Evolutionary conservation across 306 rosid species (phyloP), one percentile per base, ranked within the genome.

Genomic region (Fagus sylvatica): DNA sequence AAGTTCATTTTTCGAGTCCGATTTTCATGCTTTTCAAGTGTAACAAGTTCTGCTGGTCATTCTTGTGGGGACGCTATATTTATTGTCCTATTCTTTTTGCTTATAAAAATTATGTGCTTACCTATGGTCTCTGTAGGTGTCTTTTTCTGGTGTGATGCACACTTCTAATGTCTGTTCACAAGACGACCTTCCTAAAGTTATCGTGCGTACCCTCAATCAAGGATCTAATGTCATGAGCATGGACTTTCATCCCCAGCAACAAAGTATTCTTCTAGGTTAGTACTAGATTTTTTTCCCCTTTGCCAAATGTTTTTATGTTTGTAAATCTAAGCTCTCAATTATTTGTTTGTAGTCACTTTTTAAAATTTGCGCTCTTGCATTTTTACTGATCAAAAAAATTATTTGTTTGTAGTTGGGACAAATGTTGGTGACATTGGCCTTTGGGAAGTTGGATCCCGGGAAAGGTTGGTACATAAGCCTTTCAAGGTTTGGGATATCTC

Each of bases 351-450:
- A 84, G 88, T 80, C 28, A 22, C 28, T 22, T 22, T 22, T 22
- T 22, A 22, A 22, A 22, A 22, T 22, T 22, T 22, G 28, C 28
- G 28, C 28, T 22, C 28, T 22, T 22, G 28, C 28, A 22, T 22
- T 22, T 22, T 22, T 22, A 22, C 28, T 22, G 28, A 22, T 22
- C 28, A 22, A 22, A 22, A 22, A 22, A 1, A 41, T 56, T 53
- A 33, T 54, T 70, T 80, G 34, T 77, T 74, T 80, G 73, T 72
- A 84, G 88, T 80, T 19, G 85, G 88, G 71, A 84, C 88, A 60
- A 84, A 84, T 77, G 88, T 84, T 74, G 88, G 88, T 48, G 88
- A 84, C 72, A 77, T 84, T 65, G 81, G 88, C 70, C 80, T 84
- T 64, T 84, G 88, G 88, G 88, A 84, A 74, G 76, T 84, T 53